phyloP scores from a whole-genome alignment of 768 basidiomycete species.

The Pluteus cervinus region DNA sequence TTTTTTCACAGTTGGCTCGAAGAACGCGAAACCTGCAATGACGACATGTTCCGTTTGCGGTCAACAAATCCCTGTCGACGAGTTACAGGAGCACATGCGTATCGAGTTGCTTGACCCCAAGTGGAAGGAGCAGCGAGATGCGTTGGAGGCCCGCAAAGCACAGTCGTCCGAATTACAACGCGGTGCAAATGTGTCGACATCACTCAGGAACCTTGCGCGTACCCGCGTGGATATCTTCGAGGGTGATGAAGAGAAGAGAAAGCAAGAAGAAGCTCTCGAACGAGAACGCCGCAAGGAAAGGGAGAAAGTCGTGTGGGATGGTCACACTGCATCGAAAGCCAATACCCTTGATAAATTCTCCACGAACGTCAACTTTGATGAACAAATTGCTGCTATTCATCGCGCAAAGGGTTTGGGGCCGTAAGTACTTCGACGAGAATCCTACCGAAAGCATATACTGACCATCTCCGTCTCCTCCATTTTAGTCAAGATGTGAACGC shows the following conservation, averaged over 20 bases:
- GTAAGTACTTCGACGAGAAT: conserved; percentile 54
- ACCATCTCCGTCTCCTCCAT: conserved; percentile 8
- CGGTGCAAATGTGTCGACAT: conserved; percentile 90
- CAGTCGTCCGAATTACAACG: conserved; percentile 83
- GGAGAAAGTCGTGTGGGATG: conserved; percentile 98
- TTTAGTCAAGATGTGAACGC: conserved; percentile 67
- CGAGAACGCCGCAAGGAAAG: conserved; percentile 75
- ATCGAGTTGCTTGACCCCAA: conserved; percentile 96
- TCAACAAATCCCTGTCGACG: conserved; percentile 95
- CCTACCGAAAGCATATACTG: not conserved
- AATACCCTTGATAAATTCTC: conserved; percentile 92
- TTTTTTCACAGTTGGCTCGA: conserved; percentile 49
- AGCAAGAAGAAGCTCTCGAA: conserved; percentile 83
- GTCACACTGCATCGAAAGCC: conserved; percentile 92
- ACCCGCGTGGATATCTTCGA: conserved; percentile 98
- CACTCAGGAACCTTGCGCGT: conserved; percentile 87
- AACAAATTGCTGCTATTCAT: conserved; percentile 97
- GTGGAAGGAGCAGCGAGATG: conserved; percentile 96
- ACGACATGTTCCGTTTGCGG: conserved; percentile 91
- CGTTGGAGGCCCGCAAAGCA: conserved; percentile 82
- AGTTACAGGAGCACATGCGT: conserved; percentile 95
- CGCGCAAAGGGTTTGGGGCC: conserved; percentile 86
- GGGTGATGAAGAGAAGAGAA: conserved; percentile 85
- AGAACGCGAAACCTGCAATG: conserved; percentile 61
- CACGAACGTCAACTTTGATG: conserved; percentile 89